These are phyloP conservation scores for Diaporthe citriasiana DNA, from an alignment of 2,329 filamentous ascomycete species.

Conservation along the genomic window DNA sequence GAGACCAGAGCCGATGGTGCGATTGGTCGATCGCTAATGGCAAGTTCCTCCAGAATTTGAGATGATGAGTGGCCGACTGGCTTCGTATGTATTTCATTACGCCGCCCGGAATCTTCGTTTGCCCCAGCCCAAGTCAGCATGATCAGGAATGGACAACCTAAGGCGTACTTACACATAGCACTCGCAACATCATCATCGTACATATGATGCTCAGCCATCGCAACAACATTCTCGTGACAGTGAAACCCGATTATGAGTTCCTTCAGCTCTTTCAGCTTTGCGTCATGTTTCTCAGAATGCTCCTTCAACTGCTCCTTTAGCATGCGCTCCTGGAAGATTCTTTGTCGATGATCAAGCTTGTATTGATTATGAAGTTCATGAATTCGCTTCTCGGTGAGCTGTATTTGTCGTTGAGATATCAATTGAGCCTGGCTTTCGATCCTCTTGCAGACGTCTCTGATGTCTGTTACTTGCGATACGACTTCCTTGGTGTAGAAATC, in stretches of 20 bases:
- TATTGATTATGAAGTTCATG: neutral
- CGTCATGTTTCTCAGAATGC: too few relatives aligned
- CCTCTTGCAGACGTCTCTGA: neutral
- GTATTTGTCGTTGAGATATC: neutral
- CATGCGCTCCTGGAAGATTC: too few relatives aligned
- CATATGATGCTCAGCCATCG: neutral
- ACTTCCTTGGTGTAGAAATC: conserved; percentile 8
- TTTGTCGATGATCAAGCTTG: too few relatives aligned
- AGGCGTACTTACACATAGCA: neutral
- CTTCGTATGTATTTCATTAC: too few relatives aligned
- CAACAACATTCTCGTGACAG: neutral
- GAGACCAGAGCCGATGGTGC: too few relatives aligned
- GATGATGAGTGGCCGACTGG: too few relatives aligned
- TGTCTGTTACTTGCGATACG: neutral
- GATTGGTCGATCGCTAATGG: too few relatives aligned
- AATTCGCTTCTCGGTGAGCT: neutral
- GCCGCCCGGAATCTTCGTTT: too few relatives aligned
- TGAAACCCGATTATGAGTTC: too few relatives aligned
- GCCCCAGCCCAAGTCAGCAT: neutral
- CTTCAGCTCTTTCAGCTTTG: neutral
- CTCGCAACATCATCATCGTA: neutral
- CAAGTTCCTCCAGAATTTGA: too few relatives aligned
- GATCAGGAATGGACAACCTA: too few relatives aligned
- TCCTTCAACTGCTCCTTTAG: too few relatives aligned
- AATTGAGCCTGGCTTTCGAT: neutral